Evolutionary conservation across 2,329 filamentous ascomycete genomes (phyloP), one percentile per base, ranked within the genome.

Genomic region (Escovopsis sp.): DNA sequence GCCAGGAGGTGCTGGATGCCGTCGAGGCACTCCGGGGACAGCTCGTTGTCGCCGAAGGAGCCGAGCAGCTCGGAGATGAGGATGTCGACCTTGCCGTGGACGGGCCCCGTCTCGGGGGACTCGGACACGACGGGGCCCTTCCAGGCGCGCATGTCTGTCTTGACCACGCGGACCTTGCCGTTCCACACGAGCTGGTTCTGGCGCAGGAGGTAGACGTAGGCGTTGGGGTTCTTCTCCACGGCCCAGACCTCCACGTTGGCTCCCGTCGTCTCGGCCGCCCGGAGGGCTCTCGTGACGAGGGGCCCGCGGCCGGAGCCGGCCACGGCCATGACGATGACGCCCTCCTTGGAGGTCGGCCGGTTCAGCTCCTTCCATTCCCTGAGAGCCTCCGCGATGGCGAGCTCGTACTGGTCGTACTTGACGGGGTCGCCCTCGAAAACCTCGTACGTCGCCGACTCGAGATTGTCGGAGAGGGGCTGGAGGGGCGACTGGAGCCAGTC

Each of bases 361-460:
- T 74, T 68, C 44, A 84, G 70, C 32, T 70, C 64, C 44, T 71
- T 71, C 81, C 91, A 93, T 54, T 96, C 88, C 11, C 66, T 70
- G 47, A 98, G 68, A 1, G 91, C 89, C 48, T 84, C 76, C 4
- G 76, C 75, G 43, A 93, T 81, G 12, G 91, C 91, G 37, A 73
- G 70, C 59, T 96, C 87, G 57, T 98, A 98, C 71, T 89, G 93
- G 48, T 87, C 79, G 58, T 98, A 98, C 62, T 98, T 98, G 63
- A 98, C 84, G 0, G 91, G 91, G 49, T 98, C 93, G 51, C 93
- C 93, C 59, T 98, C 91, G 54, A 98, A 98, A 2, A 96, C 89
- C 57, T 98, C 91, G 59, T 98, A 98, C 0, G 91, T 98, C 35
- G 94, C 84, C 37, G 87, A 94, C 59, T 98, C 93, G 12, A 98